Evolutionary conservation across 371 early-diverging fungal genomes (phyloP).

Genomic region (Lichtheimia ornata): DNA sequence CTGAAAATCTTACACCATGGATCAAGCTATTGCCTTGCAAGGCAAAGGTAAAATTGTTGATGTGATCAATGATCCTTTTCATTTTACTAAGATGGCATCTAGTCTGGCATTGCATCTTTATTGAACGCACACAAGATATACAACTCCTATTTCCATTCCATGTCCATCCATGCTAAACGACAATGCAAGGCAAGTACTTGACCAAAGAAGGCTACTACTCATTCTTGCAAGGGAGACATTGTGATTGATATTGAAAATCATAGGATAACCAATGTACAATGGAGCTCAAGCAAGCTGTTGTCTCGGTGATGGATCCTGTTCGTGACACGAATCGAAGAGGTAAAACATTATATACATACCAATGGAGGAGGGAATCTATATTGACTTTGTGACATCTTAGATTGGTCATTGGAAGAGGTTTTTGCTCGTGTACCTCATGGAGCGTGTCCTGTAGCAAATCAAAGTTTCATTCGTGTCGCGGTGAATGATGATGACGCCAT

Average conservation of each 20-base stretch:
- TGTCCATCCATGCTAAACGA: slow-evolving; percentile 71
- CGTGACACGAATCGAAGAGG: slow-evolving; percentile 59
- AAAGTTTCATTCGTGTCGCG: slow-evolving; percentile 53
- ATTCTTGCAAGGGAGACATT: not conserved
- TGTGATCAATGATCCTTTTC: not conserved
- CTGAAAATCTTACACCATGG: slow-evolving; percentile 98
- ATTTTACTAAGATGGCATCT: slow-evolving; percentile 7
- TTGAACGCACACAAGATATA: slow-evolving; percentile 89
- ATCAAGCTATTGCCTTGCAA: slow-evolving; percentile 94
- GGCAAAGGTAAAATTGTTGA: slow-evolving; percentile 57
- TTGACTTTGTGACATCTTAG: slow-evolving; percentile 25
- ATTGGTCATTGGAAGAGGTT: slow-evolving; percentile 72
- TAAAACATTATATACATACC: slow-evolving; percentile 9
- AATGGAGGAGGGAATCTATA: not conserved
- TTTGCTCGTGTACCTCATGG: slow-evolving; percentile 63
- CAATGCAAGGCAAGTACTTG: slow-evolving; percentile 51
- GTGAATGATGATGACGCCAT: slow-evolving; percentile 28
- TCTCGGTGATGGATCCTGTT: slow-evolving; percentile 76
- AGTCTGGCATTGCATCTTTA: slow-evolving; percentile 84
- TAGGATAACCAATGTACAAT: slow-evolving; percentile 26
- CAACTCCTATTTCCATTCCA: slow-evolving; percentile 88
- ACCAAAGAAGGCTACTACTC: no score
- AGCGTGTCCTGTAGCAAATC: slow-evolving; percentile 67
- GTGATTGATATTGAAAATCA: slow-evolving; percentile 20
- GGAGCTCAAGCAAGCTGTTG: slow-evolving; percentile 64